Evolutionary conservation across 805 yeast species (phyloP), one percentile per base, ranked within the genome.

Genomic region (Yarrowia sp.): DNA sequence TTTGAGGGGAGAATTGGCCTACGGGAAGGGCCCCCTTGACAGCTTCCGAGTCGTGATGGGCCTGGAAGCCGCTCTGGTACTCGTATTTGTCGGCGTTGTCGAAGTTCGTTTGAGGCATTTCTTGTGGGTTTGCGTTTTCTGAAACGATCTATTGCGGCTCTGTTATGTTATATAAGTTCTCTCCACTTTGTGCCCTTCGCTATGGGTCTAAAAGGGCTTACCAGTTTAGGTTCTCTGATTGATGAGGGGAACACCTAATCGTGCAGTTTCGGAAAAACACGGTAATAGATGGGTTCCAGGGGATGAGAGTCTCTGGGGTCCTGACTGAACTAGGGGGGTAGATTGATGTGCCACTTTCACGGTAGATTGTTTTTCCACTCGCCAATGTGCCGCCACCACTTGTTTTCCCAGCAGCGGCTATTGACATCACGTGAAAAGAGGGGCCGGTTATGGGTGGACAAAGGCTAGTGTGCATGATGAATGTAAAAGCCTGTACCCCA

Each of bases 21-120:
- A 64, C 67, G 5, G 76, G 76, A 8, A 73, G 69, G 6, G 76
- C 70, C 14, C 70, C 74, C 39, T 50, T 42, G 14, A 73, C 40
- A 14, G 74, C 72, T 58, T 73, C 76, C n/a, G 75, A 50, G 71
- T 69, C 72, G 40, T 72, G 74, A 38, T 73, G 71, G 17, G 75
- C 68, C 44, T 68, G 68, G 68, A 73, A 73, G 10, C 75, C 75
- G 20, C 50, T 53, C 49, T 61, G 71, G 49, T 72, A 73, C 19
- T 52, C 49, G 66, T 73, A 73, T 7, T 70, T 72, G 60, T 73
- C 75, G 9, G 30, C 40, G 24, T 68, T 70, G 24, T 44, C 66
- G 47, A 71, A 71, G n/a, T 60, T 34, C 8, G 72, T 53, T 13
- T 58, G 68, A 9, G 71, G 67, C 68, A 71, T 70, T 17, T 47